These are phyloP conservation scores for Trichothecium sympodiale DNA, from an alignment of 2,329 filamentous ascomycete species.

Conservation along the genomic window DNA sequence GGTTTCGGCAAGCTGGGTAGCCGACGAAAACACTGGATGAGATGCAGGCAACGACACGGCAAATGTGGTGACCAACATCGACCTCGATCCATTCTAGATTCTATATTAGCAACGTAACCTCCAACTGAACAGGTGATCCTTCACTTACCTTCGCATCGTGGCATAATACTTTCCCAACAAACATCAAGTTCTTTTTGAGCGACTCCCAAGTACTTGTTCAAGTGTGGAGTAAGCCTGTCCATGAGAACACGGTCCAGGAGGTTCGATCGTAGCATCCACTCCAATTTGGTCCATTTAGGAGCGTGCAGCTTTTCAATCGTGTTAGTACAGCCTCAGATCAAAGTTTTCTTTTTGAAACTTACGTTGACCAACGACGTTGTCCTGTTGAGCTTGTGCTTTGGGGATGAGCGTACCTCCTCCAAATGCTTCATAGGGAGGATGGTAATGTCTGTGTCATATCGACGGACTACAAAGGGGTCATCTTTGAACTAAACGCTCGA, in stretches of 20 bases:
- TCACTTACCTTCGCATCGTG: background rate
- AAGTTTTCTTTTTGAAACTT: background rate
- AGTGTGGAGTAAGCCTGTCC: background rate
- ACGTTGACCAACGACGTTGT: background rate
- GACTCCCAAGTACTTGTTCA: background rate
- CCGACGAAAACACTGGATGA: conserved; percentile 19
- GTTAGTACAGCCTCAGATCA: too few species aligned
- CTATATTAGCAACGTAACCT: background rate
- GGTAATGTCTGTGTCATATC: background rate
- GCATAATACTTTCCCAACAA: background rate
- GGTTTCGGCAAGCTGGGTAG: conserved; percentile 14
- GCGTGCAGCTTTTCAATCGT: background rate
- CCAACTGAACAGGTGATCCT: too few species aligned
- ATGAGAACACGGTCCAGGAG: background rate
- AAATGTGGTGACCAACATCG: conserved; percentile 2
- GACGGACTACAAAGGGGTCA: background rate
- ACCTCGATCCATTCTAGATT: conserved; percentile 1
- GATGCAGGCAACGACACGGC: conserved; percentile 13
- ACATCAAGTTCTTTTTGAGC: background rate
- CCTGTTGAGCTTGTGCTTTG: background rate
- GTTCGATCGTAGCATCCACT: background rate
- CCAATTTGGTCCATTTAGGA: background rate
- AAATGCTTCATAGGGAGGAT: background rate
- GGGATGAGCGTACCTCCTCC: background rate
- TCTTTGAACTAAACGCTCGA: conserved; percentile 1